Percentiles rank a stretch among this genome's conserved stretches.
Evolutionary conservation across 805 yeast genomes (phyloP).

Genomic region (Wickerhamomyces canadensis): DNA sequence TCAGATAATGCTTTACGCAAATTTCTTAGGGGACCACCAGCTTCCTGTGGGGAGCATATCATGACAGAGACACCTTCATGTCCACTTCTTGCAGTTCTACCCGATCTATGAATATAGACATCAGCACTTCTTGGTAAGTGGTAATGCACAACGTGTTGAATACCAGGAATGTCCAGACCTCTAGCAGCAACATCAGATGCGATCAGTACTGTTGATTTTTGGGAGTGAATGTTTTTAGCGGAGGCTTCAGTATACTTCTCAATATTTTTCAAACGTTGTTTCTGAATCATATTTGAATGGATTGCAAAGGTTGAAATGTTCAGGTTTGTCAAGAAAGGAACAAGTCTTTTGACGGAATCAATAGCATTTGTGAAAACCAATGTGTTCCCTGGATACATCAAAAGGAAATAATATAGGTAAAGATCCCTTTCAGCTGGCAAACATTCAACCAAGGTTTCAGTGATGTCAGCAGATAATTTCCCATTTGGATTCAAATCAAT

Average conservation of each 20-base stretch:
- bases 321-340: slow-evolving; percentile 67
- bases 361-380: slow-evolving; percentile 93
- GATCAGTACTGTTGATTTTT: slow-evolving; percentile 60
- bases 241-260: slow-evolving; percentile 69
- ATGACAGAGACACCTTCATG: slow-evolving; percentile 90
- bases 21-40: slow-evolving; percentile 79
- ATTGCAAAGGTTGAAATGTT: slow-evolving; percentile 66
- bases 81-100: slow-evolving; percentile 98
- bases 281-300: slow-evolving; percentile 93
- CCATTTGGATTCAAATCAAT: slow-evolving; percentile 87
- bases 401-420: slow-evolving; percentile 78
- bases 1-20: slow-evolving; percentile 53
- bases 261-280: slow-evolving; percentile 79
- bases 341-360: slow-evolving; percentile 84
- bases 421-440: slow-evolving; percentile 86
- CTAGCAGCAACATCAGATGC: slow-evolving; percentile 99
- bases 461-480: slow-evolving; percentile 64
- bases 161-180: slow-evolving; percentile 88
- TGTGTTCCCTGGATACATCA: slow-evolving; percentile 84
- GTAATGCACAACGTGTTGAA: slow-evolving; percentile 92
- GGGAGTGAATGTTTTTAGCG: slow-evolving; percentile 30
- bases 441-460: slow-evolving; percentile 89
- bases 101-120: slow-evolving; percentile 90
- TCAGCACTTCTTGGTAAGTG: slow-evolving; percentile 95
- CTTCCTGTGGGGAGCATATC: slow-evolving; percentile 91